Evolutionary conservation across 352 stramenopile species (phyloP), one percentile per base, ranked within the genome.

Genomic region (Globisporangium uncinulatum): DNA sequence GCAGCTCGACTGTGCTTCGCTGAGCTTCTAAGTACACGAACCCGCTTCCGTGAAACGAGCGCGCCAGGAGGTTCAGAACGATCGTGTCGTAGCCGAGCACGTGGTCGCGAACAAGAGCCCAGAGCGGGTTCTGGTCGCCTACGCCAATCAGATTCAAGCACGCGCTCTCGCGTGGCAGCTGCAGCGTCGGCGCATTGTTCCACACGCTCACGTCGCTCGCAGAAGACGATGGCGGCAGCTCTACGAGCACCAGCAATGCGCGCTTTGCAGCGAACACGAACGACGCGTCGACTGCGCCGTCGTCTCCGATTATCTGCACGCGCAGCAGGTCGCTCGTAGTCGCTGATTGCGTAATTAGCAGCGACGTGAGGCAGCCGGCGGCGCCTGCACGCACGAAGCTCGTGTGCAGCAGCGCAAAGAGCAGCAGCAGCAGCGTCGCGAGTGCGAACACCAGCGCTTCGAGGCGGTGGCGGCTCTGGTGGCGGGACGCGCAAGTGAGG

Each of bases 1-100:
- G 82, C 42, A 96, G 67, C 55, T 95, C 88, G 42, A 86, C 71
- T 8, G 87, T 61, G 21, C 76, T 62, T 6, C 79, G 74, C 39
- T 63, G 76, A 31, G 69, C 57, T 56, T 92, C 79, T 43, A 81
- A 79, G 43, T 85, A 90, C 19, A 96, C 70, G 47, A 83, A 84
- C 8, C 89, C 89, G 19, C 59, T 63, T 0, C 66, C 64, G 6
- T 82, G 66, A 37, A 78, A 84, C 32, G 79, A 65, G 5, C 73
- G 74, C 39, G 94, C 60, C 39, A 98, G 60, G 63, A 95, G 96
- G 71, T 98, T 98, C 50, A 97, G 70, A 32, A 98, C 46, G 21
- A 98, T 93, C 7, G 89, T 98, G 65, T 98, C 89, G 39, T 88
- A 95, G 13, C 93, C 93, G 50, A 91, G 39, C 10, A 73, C 52